Conservation (phyloP, 2,329 filamentous ascomycete genomes). For the Fusarium keratoplasticum region DNA sequence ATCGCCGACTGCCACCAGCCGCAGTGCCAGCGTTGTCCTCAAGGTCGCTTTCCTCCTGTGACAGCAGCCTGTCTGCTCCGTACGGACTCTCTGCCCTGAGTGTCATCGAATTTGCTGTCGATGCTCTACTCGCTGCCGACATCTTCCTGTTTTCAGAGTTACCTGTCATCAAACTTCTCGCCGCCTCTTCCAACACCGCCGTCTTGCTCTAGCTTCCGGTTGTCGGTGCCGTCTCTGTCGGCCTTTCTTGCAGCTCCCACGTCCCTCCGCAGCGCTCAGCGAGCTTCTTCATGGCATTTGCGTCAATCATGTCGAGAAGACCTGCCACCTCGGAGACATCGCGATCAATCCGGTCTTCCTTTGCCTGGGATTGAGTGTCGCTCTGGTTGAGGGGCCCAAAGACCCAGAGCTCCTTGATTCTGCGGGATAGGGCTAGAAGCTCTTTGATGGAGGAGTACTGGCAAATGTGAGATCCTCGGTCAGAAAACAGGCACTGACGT, state of each 20-base stretch:
- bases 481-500: not conserved
- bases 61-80: not conserved
- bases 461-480: not conserved
- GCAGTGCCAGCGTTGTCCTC: not conserved
- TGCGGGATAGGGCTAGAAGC: conserved; percentile 56
- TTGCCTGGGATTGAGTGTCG: conserved; percentile 50
- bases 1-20: not conserved
- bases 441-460: conserved; percentile 59
- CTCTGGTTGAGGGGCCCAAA: conserved; percentile 56
- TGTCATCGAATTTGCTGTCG: not conserved
- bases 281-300: conserved; percentile 47
- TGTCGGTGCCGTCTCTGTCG: conserved; percentile 5
- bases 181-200: not conserved
- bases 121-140: not conserved
- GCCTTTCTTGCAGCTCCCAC: conserved; percentile 48
- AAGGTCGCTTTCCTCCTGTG: not conserved
- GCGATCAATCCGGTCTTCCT: conserved; percentile 51
- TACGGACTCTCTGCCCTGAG: not conserved
- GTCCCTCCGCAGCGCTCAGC: conserved; percentile 51
- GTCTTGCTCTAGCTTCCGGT: conserved; percentile 15
- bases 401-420: conserved; percentile 60
- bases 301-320: conserved; percentile 52
- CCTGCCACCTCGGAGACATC: conserved; percentile 51
- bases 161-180: not conserved
- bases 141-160: not conserved